These are phyloP conservation scores for Coemansia sp. DNA, from an alignment of 192 early-diverging fungal species.

Conservation along the genomic window DNA sequence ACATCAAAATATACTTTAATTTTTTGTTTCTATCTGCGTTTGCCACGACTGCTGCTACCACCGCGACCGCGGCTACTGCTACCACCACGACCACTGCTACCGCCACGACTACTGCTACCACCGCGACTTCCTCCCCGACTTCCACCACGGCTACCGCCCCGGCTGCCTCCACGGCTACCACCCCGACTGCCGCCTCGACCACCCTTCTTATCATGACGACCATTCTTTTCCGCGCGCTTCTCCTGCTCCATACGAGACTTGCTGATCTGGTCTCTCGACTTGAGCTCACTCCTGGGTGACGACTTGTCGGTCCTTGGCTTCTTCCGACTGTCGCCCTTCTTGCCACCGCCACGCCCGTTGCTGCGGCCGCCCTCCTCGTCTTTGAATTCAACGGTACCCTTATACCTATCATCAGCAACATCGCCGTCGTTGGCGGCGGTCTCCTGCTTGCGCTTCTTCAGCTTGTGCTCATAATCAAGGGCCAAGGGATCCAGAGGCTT, in stretches of 20 bases:
- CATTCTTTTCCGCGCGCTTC: constrained; percentile 70
- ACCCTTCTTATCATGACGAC: constrained; percentile 20
- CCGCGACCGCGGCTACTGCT: constrained; percentile 21
- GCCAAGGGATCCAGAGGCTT: constrained; percentile 72
- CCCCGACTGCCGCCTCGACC: constrained; percentile 7
- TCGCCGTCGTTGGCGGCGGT: constrained; percentile 35
- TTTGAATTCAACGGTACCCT: constrained; percentile 52
- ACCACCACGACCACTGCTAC: constrained; percentile 4
- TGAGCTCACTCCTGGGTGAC: constrained; percentile 73
- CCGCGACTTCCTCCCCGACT: constrained; percentile 18
- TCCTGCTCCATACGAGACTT: constrained; percentile 74
- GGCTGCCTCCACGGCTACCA: background rate
- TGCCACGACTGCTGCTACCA: constrained; percentile 22
- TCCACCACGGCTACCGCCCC: background rate
- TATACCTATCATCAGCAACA: constrained; percentile 30
- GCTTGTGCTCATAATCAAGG: constrained; percentile 67
- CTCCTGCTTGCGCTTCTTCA: constrained; percentile 60
- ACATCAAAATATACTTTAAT: background rate
- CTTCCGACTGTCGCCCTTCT: constrained; percentile 30
- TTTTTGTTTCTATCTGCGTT: constrained; percentile 23
- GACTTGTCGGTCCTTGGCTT: constrained; percentile 5
- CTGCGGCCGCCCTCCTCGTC: constrained; percentile 29
- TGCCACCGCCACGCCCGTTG: constrained; percentile 32
- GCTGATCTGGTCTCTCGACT: constrained; percentile 75
- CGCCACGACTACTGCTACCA: constrained; percentile 9